These are phyloP conservation scores for Claviceps humidiphila DNA, from an alignment of 2,329 filamentous ascomycete species.

Conservation along the genomic window DNA sequence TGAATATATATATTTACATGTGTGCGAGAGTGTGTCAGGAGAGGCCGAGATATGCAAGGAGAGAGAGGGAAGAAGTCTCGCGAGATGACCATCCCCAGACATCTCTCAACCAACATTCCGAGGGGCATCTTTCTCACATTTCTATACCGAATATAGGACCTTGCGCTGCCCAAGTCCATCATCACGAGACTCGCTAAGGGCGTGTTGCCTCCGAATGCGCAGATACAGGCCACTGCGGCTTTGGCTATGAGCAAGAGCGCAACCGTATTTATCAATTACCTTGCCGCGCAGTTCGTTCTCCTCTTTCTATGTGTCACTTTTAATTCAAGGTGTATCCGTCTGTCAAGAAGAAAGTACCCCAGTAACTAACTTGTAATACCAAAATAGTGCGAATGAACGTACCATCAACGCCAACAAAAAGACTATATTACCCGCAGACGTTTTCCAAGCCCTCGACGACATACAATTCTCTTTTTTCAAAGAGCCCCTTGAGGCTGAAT, in stretches of 20 bases:
- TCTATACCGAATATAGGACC: conserved; percentile 38
- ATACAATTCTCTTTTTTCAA: conserved; percentile 64
- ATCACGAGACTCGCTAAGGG: conserved; percentile 69
- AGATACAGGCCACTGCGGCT: conserved; percentile 72
- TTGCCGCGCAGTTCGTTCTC: conserved; percentile 50
- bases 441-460: conserved; percentile 65
- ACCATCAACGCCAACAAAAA: conserved; percentile 57
- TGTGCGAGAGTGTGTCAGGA: too few species aligned
- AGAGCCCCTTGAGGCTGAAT: conserved; percentile 57
- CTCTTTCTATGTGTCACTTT: neutral
- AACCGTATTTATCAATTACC: conserved; percentile 71
- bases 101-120: too few species aligned
- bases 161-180: conserved; percentile 68
- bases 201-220: conserved; percentile 65
- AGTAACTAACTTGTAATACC: neutral
- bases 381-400: conserved; percentile 55
- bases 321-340: too few species aligned
- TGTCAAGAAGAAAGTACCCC: neutral
- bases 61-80: too few species aligned
- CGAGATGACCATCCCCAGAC: too few species aligned
- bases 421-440: conserved; percentile 63
- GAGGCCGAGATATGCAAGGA: too few species aligned
- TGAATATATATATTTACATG: too few species aligned
- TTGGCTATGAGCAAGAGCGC: conserved; percentile 69
- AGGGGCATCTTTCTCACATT: too few species aligned